Conservation (phyloP, 2,329 filamentous ascomycete species). For the Fusarium sp. region DNA sequence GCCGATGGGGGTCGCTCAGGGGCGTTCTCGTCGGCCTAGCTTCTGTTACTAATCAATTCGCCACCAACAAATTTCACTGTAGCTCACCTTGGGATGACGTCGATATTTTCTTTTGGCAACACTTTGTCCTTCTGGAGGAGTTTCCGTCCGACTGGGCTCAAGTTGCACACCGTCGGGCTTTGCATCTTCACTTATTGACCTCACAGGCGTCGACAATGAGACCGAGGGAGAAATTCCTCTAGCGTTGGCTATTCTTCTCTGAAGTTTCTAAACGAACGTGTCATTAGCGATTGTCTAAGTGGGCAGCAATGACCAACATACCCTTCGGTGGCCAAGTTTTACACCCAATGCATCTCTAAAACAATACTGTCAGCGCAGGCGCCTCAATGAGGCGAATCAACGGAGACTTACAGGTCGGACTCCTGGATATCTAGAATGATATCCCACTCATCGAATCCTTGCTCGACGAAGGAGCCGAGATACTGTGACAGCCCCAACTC, state of each 20-base stretch:
- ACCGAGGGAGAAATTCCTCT: conserved; percentile 71
- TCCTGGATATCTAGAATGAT: conserved; percentile 87
- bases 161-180: conserved; percentile 67
- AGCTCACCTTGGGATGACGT: conserved; percentile 78
- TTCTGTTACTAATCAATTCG: conserved; percentile 10
- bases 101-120: conserved; percentile 80
- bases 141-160: conserved; percentile 63
- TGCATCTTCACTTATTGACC: conserved; percentile 65
- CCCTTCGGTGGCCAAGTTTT: conserved; percentile 84
- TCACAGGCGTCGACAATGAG: conserved; percentile 64
- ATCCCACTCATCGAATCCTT: conserved; percentile 89
- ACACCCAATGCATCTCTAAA: conserved; percentile 78
- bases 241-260: conserved; percentile 82
- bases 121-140: conserved; percentile 58
- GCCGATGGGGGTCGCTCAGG: conserved; percentile 85
- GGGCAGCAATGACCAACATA: conserved; percentile 58
- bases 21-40: conserved; percentile 80
- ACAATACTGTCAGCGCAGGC: conserved; percentile 37
- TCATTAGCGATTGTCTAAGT: conserved; percentile 16
- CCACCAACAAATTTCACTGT: not conserved
- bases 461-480: conserved; percentile 77
- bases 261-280: conserved; percentile 73
- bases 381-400: not conserved
- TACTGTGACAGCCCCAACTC: conserved; percentile 86
- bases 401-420: conserved; percentile 76